phyloP scores from a whole-genome alignment of 176 grass and related monocot species.

The Oryza nivara region DNA sequence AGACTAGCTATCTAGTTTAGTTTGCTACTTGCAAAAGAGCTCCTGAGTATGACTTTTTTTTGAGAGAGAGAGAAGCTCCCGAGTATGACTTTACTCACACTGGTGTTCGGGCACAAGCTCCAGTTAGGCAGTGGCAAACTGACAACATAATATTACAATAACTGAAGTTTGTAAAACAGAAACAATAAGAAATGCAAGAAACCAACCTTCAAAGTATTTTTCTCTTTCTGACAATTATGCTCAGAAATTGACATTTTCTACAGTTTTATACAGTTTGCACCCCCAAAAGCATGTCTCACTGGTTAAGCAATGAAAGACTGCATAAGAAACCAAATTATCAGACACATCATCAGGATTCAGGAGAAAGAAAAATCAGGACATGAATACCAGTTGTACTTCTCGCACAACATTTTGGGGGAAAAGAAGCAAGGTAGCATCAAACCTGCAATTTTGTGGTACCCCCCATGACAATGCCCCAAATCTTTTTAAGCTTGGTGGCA shows the following conservation, averaged over 20 bases:
- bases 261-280: neutral
- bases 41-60: neutral
- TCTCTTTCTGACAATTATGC: neutral
- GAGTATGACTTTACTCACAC: neutral
- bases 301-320: constrained; percentile 53
- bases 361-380: neutral
- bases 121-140: neutral
- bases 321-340: constrained; percentile 28
- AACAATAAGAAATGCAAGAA: constrained; percentile 16
- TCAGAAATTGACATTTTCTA: constrained; percentile 12
- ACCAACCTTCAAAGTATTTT: constrained; percentile 35
- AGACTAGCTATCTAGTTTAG: constrained; percentile 3
- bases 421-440: constrained; percentile 8
- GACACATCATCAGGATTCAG: neutral
- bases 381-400: constrained; percentile 1
- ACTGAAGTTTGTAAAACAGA: constrained; percentile 4
- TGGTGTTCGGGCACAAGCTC: neutral
- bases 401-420: neutral
- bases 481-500: constrained; percentile 55
- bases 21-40: neutral
- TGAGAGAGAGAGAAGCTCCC: neutral
- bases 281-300: constrained; percentile 38
- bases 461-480: constrained; percentile 49
- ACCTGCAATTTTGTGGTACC: constrained; percentile 82
- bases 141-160: constrained; percentile 4